A percentile compares a stretch with the other conserved stretches of the same genome.
These are phyloP conservation scores for Termitomyces sp. DNA, from an alignment of 768 basidiomycete species.

Conservation along the genomic window DNA sequence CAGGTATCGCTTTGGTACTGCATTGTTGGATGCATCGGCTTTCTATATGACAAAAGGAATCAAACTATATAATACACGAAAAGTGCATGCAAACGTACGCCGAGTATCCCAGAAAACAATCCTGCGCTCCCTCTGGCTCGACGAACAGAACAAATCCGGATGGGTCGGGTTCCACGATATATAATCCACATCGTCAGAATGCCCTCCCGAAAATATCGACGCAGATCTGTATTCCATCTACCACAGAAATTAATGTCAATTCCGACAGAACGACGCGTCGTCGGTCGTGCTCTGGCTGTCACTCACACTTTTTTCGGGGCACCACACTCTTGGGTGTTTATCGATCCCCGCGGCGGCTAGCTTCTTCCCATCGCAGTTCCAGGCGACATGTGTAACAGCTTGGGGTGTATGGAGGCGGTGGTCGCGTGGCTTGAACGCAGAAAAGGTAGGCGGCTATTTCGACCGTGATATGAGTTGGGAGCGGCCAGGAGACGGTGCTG, in stretches of 20 bases:
- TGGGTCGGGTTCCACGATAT: constrained; percentile 85
- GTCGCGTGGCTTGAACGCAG: constrained; percentile 77
- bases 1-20: constrained; percentile 54
- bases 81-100: constrained; percentile 44
- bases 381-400: constrained; percentile 72
- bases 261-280: neutral
- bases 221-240: constrained; percentile 74
- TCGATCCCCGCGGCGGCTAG: constrained; percentile 82
- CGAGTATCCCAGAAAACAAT: constrained; percentile 85
- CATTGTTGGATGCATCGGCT: constrained; percentile 64
- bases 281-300: neutral
- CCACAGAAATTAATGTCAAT: neutral
- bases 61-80: neutral
- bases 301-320: constrained; percentile 73
- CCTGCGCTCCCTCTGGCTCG: constrained; percentile 69
- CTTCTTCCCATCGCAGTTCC: constrained; percentile 82
- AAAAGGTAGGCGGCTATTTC: constrained; percentile 68
- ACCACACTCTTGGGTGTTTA: constrained; percentile 73
- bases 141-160: constrained; percentile 78
- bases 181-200: constrained; percentile 78
- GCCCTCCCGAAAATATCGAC: constrained; percentile 62
- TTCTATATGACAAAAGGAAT: constrained; percentile 38
- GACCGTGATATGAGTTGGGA: constrained; percentile 13
- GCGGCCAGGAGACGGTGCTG: constrained; percentile 9
- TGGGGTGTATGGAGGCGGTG: constrained; percentile 62